A percentile compares a stretch with the other conserved stretches of the same genome.
Evolutionary conservation across 805 yeast species (phyloP).

Genomic region (Wickerhamomyces tratensis): DNA sequence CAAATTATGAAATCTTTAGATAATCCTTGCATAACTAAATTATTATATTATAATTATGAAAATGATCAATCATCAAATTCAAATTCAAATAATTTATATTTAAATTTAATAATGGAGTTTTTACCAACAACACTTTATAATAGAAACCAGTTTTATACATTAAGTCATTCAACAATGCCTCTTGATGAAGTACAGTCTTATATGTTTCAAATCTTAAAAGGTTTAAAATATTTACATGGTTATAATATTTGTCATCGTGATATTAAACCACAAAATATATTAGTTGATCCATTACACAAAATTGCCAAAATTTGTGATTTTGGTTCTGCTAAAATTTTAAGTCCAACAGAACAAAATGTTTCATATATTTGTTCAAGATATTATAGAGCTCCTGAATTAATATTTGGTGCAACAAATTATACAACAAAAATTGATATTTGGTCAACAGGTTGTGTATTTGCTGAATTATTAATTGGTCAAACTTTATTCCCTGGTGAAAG

Average conservation of each 20-base stretch:
- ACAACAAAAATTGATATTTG: slow-evolving; percentile 95
- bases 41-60: slow-evolving; percentile 82
- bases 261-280: slow-evolving; percentile 82
- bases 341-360: slow-evolving; percentile 88
- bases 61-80: slow-evolving; percentile 29
- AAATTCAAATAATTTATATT: slow-evolving; percentile 50
- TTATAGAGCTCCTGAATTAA: slow-evolving; percentile 95
- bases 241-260: slow-evolving; percentile 86
- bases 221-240: slow-evolving; percentile 70
- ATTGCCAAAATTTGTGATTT: slow-evolving; percentile 90
- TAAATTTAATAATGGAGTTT: slow-evolving; percentile 83
- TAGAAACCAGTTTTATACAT: slow-evolving; percentile 78
- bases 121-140: slow-evolving; percentile 95
- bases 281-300: slow-evolving; percentile 79
- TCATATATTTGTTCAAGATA: slow-evolving; percentile 94
- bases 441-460: slow-evolving; percentile 98
- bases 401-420: slow-evolving; percentile 94
- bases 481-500: slow-evolving; percentile 97
- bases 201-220: slow-evolving; percentile 67
- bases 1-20: slow-evolving; percentile 88
- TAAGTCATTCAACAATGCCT: slow-evolving; percentile 75
- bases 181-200: slow-evolving; percentile 78
- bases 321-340: slow-evolving; percentile 88
- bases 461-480: slow-evolving; percentile 89
- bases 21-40: slow-evolving; percentile 81